Base-by-base conservation (phyloP, 2,329 filamentous ascomycete genomes). In the Epichloe gansuensis region DNA sequence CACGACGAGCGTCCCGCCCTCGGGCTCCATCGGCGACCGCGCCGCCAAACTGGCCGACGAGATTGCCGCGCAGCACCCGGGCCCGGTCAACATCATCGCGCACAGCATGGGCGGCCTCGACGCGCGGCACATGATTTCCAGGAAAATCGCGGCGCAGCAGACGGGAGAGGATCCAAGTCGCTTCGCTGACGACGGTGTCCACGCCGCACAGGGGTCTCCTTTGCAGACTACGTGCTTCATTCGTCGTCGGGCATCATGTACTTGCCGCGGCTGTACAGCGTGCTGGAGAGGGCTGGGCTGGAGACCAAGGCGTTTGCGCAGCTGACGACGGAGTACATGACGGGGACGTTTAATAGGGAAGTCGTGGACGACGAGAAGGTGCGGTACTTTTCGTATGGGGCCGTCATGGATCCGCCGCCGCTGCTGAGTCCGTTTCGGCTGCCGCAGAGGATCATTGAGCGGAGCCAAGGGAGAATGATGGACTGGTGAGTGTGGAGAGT, bases 81-180 rank as follows among this genome's bases (percentile, higher is more conserved):
- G 37, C 28, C 41, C 41, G 3, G 88, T 95, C 58, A 88, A 88
- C 63, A 86, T 95, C 54, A 75, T 90, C 21, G 80, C 80, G 42
- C 86, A 90, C 68, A 79, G 75, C 58, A 83, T 83, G 80, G 80
- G 82, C 47, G 81, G 82, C 2, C 71, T 85, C 3, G 82, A 85
- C 62, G 77, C 80, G 9, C 72, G 82, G 46, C 82, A 82, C 64
- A 82, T 85, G 80, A 78, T 84, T 51, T 78, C 80, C 17, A 21
- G 17, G 23, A 71, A n/a, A 17, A 35, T 42, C 5, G 25, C 25
- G 31, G 21, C 46, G n/a, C 25, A 5, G 13, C 35, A 28, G 31
- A 8, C 13, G n/a, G 8, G 6, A 3, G 8, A 28, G 21, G 12
- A n/a, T 39, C 12, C 34, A 67, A 17, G 75, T 81, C 48, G 69